phyloP scores from a whole-genome alignment of 805 yeast genomes.

The Saccharomycopsis malanga region DNA sequence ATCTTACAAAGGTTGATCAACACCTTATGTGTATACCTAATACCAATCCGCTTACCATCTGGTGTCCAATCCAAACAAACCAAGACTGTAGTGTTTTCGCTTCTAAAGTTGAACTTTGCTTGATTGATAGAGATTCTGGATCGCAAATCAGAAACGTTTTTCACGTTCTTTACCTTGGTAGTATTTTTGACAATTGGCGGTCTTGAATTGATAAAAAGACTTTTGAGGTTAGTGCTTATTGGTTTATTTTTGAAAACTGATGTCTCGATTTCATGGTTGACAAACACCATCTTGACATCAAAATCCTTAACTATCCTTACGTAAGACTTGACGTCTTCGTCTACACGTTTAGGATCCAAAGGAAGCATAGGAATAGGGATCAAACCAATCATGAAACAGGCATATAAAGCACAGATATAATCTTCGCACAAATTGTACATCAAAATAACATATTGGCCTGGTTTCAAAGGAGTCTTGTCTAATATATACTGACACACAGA shows the following conservation, averaged over 20 bases:
- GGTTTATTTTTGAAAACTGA: slow-evolving; percentile 57
- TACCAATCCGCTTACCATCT: slow-evolving; percentile 61
- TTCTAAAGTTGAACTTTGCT: slow-evolving; percentile 30
- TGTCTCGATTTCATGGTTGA: slow-evolving; percentile 69
- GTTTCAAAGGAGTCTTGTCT: slow-evolving; percentile 52
- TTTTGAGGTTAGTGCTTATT: slow-evolving; percentile 51
- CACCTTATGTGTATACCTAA: slow-evolving; percentile 45
- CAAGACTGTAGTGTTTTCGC: slow-evolving; percentile 42
- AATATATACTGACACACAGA: slow-evolving; percentile 67
- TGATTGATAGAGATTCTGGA: slow-evolving; percentile 20
- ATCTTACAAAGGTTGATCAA: slow-evolving; percentile 78
- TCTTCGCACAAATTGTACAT: slow-evolving; percentile 88
- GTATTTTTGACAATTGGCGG: slow-evolving; percentile 61
- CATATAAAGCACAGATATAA: slow-evolving; percentile 71
- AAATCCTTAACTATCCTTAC: slow-evolving; percentile 61
- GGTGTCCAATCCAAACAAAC: slow-evolving; percentile 67
- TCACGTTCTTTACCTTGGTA: slow-evolving; percentile 40
- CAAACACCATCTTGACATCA: slow-evolving; percentile 63
- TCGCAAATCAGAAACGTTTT: slow-evolving; percentile 22
- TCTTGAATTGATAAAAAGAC: slow-evolving; percentile 28
- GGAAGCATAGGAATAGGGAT: slow-evolving; percentile 74
- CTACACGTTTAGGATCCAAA: slow-evolving; percentile 54
- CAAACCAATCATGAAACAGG: slow-evolving; percentile 78
- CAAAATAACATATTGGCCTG: slow-evolving; percentile 70
- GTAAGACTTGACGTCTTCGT: slow-evolving; percentile 68